Evolutionary conservation across 768 basidiomycete genomes (phyloP).

Genomic region (Amanita fuliginea): DNA sequence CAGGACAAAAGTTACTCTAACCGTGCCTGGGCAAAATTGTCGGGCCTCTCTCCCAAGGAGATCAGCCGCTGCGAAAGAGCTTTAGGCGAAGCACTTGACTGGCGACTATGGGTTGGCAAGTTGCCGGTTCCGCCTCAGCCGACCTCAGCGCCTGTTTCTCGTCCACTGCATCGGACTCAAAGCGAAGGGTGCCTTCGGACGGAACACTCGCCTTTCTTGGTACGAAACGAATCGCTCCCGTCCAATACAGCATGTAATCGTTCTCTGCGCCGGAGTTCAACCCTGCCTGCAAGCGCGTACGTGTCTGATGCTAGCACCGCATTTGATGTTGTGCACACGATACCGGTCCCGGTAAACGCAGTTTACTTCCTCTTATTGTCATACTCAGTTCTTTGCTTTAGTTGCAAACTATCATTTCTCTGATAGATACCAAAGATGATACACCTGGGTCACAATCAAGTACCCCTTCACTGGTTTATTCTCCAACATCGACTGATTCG

Average conservation of each 20-base stretch:
- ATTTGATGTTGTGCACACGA: neutral
- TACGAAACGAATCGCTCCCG: conserved; percentile 3
- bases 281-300: conserved; percentile 27
- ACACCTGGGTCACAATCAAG: conserved; percentile 30
- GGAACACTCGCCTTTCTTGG: conserved; percentile 15
- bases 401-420: neutral
- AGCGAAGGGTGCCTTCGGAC: conserved; percentile 14
- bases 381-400: neutral
- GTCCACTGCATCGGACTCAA: neutral
- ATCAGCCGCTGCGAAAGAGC: conserved; percentile 85
- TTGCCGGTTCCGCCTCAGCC: conserved; percentile 18
- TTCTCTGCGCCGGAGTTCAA: conserved; percentile 29
- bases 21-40: conserved; percentile 88
- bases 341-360: neutral
- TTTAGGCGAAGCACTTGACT: conserved; percentile 75
- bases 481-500: conserved; percentile 50
- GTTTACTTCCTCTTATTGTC: neutral
- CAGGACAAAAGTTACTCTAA: conserved; percentile 94
- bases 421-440: conserved; percentile 12
- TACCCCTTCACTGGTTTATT: conserved; percentile 48
- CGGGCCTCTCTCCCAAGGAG: conserved; percentile 78
- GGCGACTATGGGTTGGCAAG: conserved; percentile 92
- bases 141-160: conserved; percentile 7
- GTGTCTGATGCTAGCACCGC: neutral
- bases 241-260: conserved; percentile 3